These are phyloP conservation scores for Calvatia gigantea DNA, from an alignment of 768 basidiomycete species.

Conservation along the genomic window DNA sequence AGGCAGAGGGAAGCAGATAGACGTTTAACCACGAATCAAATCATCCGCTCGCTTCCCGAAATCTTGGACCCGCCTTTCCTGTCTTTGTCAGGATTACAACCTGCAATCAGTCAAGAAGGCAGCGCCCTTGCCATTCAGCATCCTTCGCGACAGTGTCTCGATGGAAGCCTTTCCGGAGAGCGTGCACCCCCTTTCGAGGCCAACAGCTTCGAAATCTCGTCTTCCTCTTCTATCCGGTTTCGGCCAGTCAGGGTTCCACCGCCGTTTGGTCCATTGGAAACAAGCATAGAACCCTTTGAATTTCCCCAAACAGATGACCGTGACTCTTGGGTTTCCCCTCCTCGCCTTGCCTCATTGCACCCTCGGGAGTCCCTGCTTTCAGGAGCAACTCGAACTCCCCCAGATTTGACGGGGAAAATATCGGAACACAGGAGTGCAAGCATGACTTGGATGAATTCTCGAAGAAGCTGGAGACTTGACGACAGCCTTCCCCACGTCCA, in stretches of 20 bases:
- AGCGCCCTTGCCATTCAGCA: not conserved
- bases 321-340: slow-evolving; percentile 27
- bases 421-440: not conserved
- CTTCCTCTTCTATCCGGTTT: slow-evolving; percentile 9
- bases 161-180: not conserved
- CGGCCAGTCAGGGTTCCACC: not conserved
- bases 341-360: slow-evolving; percentile 15
- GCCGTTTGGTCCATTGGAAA: not conserved
- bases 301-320: slow-evolving; percentile 26
- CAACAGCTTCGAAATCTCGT: not conserved
- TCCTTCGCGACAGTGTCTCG: not conserved
- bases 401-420: slow-evolving; percentile 7
- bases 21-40: not conserved
- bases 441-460: not conserved
- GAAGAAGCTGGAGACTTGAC: not conserved
- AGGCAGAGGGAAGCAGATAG: not conserved
- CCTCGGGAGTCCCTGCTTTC: slow-evolving; percentile 11
- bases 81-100: slow-evolving; percentile 1
- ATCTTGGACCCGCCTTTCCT: slow-evolving; percentile 7
- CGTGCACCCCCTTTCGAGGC: not conserved
- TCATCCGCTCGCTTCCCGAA: slow-evolving; percentile 5
- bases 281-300: not conserved
- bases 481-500: not conserved
- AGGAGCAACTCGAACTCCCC: slow-evolving; percentile 12
- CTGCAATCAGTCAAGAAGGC: not conserved